Conservation (phyloP, 257 asterid species). For the Fraxinus anomala region DNA sequence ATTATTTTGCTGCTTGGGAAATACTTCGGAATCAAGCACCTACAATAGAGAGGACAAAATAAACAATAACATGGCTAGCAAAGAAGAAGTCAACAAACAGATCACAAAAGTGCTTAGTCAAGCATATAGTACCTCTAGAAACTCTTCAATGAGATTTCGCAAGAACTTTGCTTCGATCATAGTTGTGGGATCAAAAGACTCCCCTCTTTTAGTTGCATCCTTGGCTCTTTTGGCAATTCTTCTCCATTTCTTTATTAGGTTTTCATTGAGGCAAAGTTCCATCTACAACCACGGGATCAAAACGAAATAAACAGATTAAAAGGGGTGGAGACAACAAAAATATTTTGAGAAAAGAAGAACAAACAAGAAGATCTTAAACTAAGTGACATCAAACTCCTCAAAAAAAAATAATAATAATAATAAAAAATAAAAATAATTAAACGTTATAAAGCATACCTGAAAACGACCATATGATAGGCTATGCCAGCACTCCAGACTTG, state of each 20-base stretch:
- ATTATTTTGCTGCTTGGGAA: conserved; percentile 37
- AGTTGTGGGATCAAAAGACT: conserved; percentile 54
- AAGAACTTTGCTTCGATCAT: conserved; percentile 72
- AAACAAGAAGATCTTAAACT: conserved; percentile 5
- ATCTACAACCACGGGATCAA: conserved; percentile 44
- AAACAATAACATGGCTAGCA: conserved; percentile 24
- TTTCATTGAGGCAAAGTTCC: conserved; percentile 83
- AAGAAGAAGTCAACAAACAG: conserved; percentile 13
- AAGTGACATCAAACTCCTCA: neutral
- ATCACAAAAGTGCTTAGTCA: conserved; percentile 9
- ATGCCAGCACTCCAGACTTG: conserved; percentile 94
- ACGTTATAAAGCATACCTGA: conserved; percentile 52
- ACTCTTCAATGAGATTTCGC: conserved; percentile 84
- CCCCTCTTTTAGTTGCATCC: conserved; percentile 65
- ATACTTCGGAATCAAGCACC: conserved; percentile 87
- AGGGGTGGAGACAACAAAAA: conserved; percentile 9
- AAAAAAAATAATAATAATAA: neutral
- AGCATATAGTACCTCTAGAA: conserved; percentile 62
- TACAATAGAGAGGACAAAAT: conserved; percentile 33
- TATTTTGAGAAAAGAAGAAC: neutral
- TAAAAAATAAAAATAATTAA: too few species aligned
- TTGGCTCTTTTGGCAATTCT: conserved; percentile 72
- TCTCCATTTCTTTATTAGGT: conserved; percentile 78
- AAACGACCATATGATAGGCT: conserved; percentile 91
- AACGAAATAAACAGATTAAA: conserved; percentile 21